These are phyloP conservation scores for Leccinum discolor DNA, from an alignment of 1,284 basidiomycete genomes.

Conservation along the genomic window DNA sequence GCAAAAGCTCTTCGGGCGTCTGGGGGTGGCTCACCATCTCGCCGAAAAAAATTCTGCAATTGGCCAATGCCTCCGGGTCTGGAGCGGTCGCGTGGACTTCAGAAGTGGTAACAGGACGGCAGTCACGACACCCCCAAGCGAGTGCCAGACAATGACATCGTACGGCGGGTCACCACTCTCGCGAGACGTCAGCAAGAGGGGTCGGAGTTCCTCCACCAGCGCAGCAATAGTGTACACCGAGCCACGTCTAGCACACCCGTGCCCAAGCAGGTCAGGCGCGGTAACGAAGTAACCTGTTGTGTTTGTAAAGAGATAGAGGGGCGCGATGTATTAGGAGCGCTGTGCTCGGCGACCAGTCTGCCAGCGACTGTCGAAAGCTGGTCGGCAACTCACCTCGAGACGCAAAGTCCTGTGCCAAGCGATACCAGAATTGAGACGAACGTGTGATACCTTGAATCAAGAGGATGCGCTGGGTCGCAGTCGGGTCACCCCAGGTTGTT, in stretches of 20 bases:
- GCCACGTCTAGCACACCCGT: slow-evolving; percentile 15
- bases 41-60: neutral
- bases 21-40: neutral
- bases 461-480: slow-evolving; percentile 15
- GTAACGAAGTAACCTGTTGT: slow-evolving; percentile 7
- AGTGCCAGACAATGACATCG: slow-evolving; percentile 19
- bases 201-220: slow-evolving; percentile 10
- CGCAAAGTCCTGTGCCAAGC: slow-evolving; percentile 12
- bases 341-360: neutral
- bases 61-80: neutral
- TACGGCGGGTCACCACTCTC: slow-evolving; percentile 2
- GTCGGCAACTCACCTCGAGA: slow-evolving; percentile 9
- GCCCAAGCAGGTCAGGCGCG: slow-evolving; percentile 24
- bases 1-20: slow-evolving; percentile 1
- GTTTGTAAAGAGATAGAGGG: neutral
- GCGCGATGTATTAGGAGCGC: neutral
- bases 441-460: slow-evolving; percentile 16
- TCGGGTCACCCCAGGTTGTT: slow-evolving; percentile 16
- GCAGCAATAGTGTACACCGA: slow-evolving; percentile 17
- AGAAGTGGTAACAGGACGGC: slow-evolving; percentile 1
- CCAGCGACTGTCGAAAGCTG: neutral
- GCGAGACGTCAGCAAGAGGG: slow-evolving; percentile 5
- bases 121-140: slow-evolving; percentile 18
- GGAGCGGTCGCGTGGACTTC: neutral
- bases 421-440: slow-evolving; percentile 8